These are phyloP conservation scores for Melastoma candidum DNA, from an alignment of 441 rosid genomes.

Conservation along the genomic window DNA sequence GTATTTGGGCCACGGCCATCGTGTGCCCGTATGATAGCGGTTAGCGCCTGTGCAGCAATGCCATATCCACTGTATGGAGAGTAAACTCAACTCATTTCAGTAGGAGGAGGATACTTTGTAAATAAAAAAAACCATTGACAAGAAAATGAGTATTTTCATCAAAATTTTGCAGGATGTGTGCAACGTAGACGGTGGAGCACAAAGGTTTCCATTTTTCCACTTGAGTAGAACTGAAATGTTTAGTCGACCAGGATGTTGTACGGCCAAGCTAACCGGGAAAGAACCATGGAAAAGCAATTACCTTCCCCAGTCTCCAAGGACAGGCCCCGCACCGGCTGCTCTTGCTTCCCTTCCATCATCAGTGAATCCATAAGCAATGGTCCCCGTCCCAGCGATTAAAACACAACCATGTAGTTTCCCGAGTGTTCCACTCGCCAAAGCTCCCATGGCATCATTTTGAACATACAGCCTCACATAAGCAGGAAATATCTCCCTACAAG, in stretches of 20 bases:
- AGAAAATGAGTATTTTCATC: too few relatives aligned
- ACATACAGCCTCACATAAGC: slow-evolving; percentile 64
- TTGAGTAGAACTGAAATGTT: too few relatives aligned
- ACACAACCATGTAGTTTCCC: slow-evolving; percentile 99
- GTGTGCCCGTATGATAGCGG: slow-evolving; percentile 78
- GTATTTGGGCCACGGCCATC: slow-evolving; percentile 94
- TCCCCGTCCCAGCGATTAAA: slow-evolving; percentile 93
- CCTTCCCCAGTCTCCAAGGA: slow-evolving; percentile 99
- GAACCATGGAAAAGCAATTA: slow-evolving; percentile 8
- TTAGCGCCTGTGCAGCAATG: slow-evolving; percentile 86
- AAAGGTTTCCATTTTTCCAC: too few relatives aligned
- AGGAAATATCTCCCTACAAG: slow-evolving; percentile 71
- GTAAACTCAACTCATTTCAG: neutral
- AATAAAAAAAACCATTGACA: too few relatives aligned
- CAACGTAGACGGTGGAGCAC: too few relatives aligned
- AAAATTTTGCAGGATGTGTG: too few relatives aligned
- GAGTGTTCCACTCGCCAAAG: slow-evolving; percentile 91
- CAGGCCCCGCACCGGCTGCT: slow-evolving; percentile 95
- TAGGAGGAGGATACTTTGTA: too few relatives aligned
- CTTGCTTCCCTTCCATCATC: slow-evolving; percentile 88
- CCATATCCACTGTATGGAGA: slow-evolving; percentile 87
- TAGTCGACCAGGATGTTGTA: too few relatives aligned
- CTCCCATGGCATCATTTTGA: slow-evolving; percentile 93
- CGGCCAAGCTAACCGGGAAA: neutral
- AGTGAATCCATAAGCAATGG: slow-evolving; percentile 86